Evolutionary conservation across 2,329 filamentous ascomycete species (phyloP).

Genomic region (Diaporthe longicolla): DNA sequence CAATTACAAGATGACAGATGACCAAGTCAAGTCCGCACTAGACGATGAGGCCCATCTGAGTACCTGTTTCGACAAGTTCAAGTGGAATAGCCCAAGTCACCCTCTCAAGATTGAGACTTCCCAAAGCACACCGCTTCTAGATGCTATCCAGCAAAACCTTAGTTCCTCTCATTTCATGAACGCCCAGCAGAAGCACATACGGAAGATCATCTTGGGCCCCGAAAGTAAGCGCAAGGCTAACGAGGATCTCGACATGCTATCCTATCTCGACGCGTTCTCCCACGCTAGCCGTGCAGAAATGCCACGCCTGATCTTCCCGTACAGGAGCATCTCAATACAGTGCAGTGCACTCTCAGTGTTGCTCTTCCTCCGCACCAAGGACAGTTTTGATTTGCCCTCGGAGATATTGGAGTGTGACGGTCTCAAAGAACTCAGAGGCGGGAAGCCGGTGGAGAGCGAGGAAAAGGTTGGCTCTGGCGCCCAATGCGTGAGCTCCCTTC

Average conservation of each 20-base stretch:
- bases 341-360: neutral
- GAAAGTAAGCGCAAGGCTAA: neutral
- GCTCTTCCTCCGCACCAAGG: neutral
- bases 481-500: neutral
- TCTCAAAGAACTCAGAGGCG: too few relatives aligned
- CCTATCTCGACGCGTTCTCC: neutral
- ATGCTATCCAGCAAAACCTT: neutral
- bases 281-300: neutral
- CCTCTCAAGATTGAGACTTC: neutral
- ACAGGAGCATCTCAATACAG: accelerated
- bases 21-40: neutral
- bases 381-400: neutral
- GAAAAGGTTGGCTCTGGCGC: neutral
- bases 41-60: neutral
- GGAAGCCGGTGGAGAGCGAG: neutral
- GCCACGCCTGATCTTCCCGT: neutral
- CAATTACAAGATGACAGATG: neutral
- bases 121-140: neutral
- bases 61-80: neutral
- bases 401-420: neutral
- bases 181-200: neutral
- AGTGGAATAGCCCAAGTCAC: neutral
- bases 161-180: neutral
- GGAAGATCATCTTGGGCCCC: neutral
- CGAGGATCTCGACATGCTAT: neutral